A percentile compares a stretch with the other conserved stretches of the same genome.
Conservation (phyloP, 805 yeast genomes). For the Teunomyces tritomae region DNA sequence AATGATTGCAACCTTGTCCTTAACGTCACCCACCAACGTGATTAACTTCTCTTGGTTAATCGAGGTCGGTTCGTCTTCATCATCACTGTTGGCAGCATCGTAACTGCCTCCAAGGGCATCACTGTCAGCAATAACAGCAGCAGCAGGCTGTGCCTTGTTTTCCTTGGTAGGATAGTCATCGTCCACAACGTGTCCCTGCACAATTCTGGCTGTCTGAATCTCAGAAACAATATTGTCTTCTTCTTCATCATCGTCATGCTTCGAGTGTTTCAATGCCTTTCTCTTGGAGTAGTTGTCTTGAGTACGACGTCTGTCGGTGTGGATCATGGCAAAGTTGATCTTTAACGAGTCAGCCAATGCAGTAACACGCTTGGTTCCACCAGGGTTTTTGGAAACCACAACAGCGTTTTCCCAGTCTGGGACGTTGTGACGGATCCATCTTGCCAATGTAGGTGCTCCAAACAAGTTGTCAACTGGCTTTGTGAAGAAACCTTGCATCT, state of each 20-base stretch:
- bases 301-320: conserved; percentile 92
- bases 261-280: conserved; percentile 41
- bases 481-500: conserved; percentile 98
- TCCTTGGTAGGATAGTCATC: conserved; percentile 55
- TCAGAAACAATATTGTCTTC: conserved; percentile 71
- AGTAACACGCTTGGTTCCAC: conserved; percentile 97
- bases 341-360: conserved; percentile 95
- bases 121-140: conserved; percentile 20
- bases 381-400: conserved; percentile 98
- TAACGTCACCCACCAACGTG: conserved; percentile 94
- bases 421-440: conserved; percentile 92
- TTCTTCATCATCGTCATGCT: conserved; percentile 53
- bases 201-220: conserved; percentile 92
- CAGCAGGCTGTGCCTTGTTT: conserved; percentile 6
- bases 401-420: conserved; percentile 85
- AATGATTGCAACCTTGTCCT: conserved; percentile 86
- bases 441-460: conserved; percentile 94
- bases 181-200: conserved; percentile 95
- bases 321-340: conserved; percentile 97
- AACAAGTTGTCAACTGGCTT: conserved; percentile 96
- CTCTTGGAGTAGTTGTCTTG: conserved; percentile 53
- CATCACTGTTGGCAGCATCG: conserved; percentile 81
- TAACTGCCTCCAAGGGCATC: conserved; percentile 79
- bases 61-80: conserved; percentile 71
- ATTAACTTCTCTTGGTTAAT: conserved; percentile 77